Conservation (phyloP, 352 stramenopile genomes). For the Plasmopara viticola region DNA sequence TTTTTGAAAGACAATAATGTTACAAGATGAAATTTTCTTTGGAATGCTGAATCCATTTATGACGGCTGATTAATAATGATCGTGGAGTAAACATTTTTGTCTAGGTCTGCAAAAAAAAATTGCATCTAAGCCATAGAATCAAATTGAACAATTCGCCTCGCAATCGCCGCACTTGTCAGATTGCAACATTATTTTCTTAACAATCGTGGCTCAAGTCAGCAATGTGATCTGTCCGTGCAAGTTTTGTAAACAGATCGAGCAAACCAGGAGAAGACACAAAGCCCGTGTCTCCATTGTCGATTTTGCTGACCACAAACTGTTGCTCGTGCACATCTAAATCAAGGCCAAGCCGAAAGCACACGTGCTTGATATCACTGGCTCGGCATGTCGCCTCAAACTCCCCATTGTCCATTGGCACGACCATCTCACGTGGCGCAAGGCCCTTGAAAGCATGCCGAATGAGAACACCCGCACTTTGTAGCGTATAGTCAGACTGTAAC, state of each 20-base stretch:
- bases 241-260: constrained; percentile 48
- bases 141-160: no score
- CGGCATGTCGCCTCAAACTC: constrained; percentile 65
- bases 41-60: no score
- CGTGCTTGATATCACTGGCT: constrained; percentile 58
- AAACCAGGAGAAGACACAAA: constrained; percentile 61
- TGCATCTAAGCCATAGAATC: no score
- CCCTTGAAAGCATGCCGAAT: constrained; percentile 74
- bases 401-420: constrained; percentile 60
- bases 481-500: constrained; percentile 40
- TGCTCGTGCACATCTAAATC: constrained; percentile 62
- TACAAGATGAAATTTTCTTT: no score
- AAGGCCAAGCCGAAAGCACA: constrained; percentile 61
- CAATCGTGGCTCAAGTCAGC: neutral
- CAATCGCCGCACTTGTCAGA: no score
- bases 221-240: constrained; percentile 19
- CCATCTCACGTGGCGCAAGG: constrained; percentile 50
- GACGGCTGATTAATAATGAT: no score
- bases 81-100: no score
- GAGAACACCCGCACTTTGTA: constrained; percentile 57
- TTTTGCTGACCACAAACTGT: constrained; percentile 38
- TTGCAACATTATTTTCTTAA: no score
- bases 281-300: constrained; percentile 45
- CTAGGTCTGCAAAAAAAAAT: no score
- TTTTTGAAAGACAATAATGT: no score